Percentiles rank a stretch among this genome's conserved stretches.
Conservation (phyloP, 352 stramenopile species). For the Globisporangium recalcitrans region DNA sequence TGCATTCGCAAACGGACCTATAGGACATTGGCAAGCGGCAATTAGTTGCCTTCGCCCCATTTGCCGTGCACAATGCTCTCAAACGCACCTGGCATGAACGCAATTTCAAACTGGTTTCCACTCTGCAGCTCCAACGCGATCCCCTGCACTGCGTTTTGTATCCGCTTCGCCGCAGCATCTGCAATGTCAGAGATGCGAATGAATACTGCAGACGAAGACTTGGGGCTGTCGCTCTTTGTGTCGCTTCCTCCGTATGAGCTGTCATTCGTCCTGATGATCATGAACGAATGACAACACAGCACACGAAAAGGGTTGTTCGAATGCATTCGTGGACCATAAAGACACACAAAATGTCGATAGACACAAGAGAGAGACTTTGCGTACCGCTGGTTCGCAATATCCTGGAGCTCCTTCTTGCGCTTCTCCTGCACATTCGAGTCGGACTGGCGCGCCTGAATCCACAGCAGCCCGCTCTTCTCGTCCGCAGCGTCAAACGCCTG, state of each 20-base stretch:
- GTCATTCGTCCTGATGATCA: background rate
- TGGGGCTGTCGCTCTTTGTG: background rate
- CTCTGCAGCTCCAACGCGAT: constrained; percentile 32
- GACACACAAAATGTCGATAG: no score
- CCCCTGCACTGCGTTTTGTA: constrained; percentile 42
- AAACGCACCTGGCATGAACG: constrained; percentile 51
- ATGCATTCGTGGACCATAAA: background rate
- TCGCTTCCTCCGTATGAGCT: background rate
- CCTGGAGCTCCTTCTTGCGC: constrained; percentile 51
- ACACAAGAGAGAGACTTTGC: no score
- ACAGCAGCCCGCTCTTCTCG: constrained; percentile 36
- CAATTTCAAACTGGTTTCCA: constrained; percentile 40
- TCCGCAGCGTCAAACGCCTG: constrained; percentile 7
- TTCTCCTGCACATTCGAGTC: constrained; percentile 48
- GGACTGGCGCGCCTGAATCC: constrained; percentile 40
- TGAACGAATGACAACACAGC: background rate
- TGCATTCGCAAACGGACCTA: constrained; percentile 27
- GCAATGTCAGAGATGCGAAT: constrained; percentile 20
- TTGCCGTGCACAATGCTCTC: background rate
- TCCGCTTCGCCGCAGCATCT: constrained; percentile 20
- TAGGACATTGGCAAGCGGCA: background rate
- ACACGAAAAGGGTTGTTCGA: background rate
- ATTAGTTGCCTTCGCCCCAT: background rate
- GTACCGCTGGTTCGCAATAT: constrained; percentile 40
- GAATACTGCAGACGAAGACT: constrained; percentile 16